These are phyloP conservation scores for Lipomyces oligophaga DNA, from an alignment of 805 yeast genomes.

Conservation along the genomic window DNA sequence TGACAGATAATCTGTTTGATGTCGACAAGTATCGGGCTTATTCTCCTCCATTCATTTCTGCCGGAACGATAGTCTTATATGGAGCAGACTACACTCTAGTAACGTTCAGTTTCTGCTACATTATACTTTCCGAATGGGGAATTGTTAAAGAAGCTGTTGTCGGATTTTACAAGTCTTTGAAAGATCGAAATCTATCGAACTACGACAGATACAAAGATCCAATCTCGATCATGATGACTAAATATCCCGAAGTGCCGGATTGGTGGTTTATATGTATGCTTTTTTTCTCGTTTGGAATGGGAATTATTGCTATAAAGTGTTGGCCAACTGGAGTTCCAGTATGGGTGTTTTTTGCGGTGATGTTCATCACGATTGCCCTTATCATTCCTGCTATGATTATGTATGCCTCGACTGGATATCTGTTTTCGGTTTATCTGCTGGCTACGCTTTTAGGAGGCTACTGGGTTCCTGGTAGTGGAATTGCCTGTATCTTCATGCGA, in stretches of 20 bases:
- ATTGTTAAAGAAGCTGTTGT: constrained; percentile 8
- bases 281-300: constrained; percentile 38
- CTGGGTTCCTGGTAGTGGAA: constrained; percentile 56
- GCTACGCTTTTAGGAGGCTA: constrained; percentile 64
- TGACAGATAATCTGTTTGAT: constrained; percentile 44
- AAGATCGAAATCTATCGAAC: constrained; percentile 5
- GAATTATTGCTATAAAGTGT: constrained; percentile 37
- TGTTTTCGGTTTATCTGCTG: constrained; percentile 58
- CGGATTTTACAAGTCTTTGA: constrained; percentile 7
- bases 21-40: constrained; percentile 49
- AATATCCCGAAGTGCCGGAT: constrained; percentile 67
- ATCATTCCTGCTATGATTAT: constrained; percentile 60
- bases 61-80: constrained; percentile 51
- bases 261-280: constrained; percentile 61
- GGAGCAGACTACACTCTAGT: constrained; percentile 53
- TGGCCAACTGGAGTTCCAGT: constrained; percentile 53
- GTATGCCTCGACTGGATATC: constrained; percentile 57
- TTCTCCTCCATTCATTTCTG: constrained; percentile 56
- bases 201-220: constrained; percentile 15
- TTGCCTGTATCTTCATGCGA: constrained; percentile 61
- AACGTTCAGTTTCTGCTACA: constrained; percentile 52
- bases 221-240: constrained; percentile 51
- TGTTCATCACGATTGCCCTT: constrained; percentile 51
- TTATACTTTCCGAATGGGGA: constrained; percentile 41
- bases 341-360: constrained; percentile 58